These are phyloP conservation scores for Saccharomycopsis selenospora DNA, from an alignment of 805 yeast species.

Conservation along the genomic window DNA sequence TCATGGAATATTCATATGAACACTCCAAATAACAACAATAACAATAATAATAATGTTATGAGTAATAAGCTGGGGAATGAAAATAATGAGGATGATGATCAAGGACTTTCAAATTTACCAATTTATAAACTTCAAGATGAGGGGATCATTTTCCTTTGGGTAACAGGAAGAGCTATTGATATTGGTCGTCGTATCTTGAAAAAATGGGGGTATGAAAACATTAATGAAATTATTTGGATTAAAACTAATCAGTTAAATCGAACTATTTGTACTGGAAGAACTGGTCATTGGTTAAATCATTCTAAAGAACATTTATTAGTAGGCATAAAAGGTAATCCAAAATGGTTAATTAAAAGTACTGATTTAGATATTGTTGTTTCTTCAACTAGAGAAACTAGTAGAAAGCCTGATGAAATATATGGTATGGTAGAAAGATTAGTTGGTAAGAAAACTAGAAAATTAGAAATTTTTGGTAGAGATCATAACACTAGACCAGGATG, in stretches of 20 bases:
- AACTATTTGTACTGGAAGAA: slow-evolving; percentile 90
- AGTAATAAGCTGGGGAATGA: slow-evolving; percentile 42
- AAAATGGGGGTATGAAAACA: slow-evolving; percentile 75
- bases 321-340: slow-evolving; percentile 75
- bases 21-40: slow-evolving; percentile 18
- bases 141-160: slow-evolving; percentile 85
- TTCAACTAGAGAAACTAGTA: slow-evolving; percentile 76
- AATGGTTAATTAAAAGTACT: slow-evolving; percentile 57
- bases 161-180: slow-evolving; percentile 90
- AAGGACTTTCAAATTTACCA: slow-evolving; percentile 60
- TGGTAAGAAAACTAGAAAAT: slow-evolving; percentile 67
- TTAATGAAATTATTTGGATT: slow-evolving; percentile 84
- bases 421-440: slow-evolving; percentile 80
- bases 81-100: slow-evolving; percentile 40
- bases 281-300: slow-evolving; percentile 96
- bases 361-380: slow-evolving; percentile 79
- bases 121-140: slow-evolving; percentile 69
- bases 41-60: slow-evolving; percentile 3
- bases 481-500: slow-evolving; percentile 86
- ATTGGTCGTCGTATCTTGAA: slow-evolving; percentile 69
- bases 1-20: slow-evolving; percentile 97
- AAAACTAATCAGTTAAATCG: slow-evolving; percentile 82
- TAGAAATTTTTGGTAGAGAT: slow-evolving; percentile 85
- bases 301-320: slow-evolving; percentile 86
- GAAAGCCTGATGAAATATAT: slow-evolving; percentile 87